A percentile compares a stretch with the other conserved stretches of the same genome.
Evolutionary conservation across 495 filamentous ascomycete species (phyloP).

Genomic region (Zalerion maritima): DNA sequence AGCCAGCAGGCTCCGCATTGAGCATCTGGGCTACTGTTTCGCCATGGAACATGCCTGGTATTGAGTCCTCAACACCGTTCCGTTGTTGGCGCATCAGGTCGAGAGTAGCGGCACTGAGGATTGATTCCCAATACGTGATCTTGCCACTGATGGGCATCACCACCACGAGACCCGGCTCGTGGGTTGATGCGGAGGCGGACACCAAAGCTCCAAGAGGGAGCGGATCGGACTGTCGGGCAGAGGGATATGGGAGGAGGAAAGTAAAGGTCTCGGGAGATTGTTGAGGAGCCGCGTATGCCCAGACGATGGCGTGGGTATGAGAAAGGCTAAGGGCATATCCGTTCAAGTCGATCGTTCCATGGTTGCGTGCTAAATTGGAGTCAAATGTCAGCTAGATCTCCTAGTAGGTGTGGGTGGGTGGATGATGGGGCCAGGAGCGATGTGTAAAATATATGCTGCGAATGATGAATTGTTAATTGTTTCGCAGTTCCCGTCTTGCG

Average conservation of each 20-base stretch:
- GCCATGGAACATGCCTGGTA: constrained; percentile 57
- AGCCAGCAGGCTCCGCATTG: constrained; percentile 73
- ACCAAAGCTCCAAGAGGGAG: constrained; percentile 72
- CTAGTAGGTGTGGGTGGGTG: constrained; percentile 15
- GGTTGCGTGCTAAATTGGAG: constrained; percentile 21
- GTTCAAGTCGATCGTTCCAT: constrained; percentile 50
- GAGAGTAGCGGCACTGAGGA: constrained; percentile 64
- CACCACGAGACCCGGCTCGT: constrained; percentile 70
- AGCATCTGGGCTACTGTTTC: constrained; percentile 65
- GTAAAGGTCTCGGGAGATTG: constrained; percentile 54
- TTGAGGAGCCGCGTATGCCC: constrained; percentile 62
- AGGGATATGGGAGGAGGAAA: constrained; percentile 61
- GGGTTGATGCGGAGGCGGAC: constrained; percentile 51
- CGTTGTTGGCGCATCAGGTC: constrained; percentile 63
- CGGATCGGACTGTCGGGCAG: constrained; percentile 44
- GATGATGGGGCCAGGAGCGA: background rate
- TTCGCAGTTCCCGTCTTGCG: no score
- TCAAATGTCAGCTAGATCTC: constrained; percentile 10
- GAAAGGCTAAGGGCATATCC: constrained; percentile 71
- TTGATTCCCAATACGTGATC: constrained; percentile 87
- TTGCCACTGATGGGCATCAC: constrained; percentile 71
- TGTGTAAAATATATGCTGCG: constrained; percentile 1
- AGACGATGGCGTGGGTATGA: constrained; percentile 65
- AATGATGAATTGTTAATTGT: background rate
- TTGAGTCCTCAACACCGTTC: constrained; percentile 57